Evolutionary conservation across 2,329 filamentous ascomycete species (phyloP).

Genomic region (Trichoderma asperellum): DNA sequence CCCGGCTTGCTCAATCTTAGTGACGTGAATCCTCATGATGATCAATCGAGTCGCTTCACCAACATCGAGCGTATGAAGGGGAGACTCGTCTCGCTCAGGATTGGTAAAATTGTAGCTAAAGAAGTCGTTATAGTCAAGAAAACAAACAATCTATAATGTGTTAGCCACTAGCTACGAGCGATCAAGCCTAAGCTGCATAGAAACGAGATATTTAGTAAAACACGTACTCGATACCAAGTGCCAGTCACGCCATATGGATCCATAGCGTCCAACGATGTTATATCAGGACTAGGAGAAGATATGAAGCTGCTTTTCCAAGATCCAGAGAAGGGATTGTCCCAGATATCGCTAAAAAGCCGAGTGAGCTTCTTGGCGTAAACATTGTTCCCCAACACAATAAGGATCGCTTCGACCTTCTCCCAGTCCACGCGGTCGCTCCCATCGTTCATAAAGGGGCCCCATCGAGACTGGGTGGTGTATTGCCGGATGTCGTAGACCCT

Average conservation of each 20-base stretch:
- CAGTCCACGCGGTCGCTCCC: slow-evolving; percentile 68
- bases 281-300: slow-evolving; percentile 42
- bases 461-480: slow-evolving; percentile 63
- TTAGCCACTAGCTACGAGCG: slow-evolving; percentile 29
- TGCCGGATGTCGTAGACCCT: slow-evolving; percentile 75
- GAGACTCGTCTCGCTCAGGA: slow-evolving; percentile 47
- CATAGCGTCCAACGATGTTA: slow-evolving; percentile 51
- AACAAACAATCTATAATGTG: slow-evolving; percentile 48
- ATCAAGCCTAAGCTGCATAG: not conserved
- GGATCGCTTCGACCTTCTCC: slow-evolving; percentile 77
- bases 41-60: slow-evolving; percentile 73
- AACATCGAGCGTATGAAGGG: slow-evolving; percentile 58
- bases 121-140: slow-evolving; percentile 72
- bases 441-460: slow-evolving; percentile 74
- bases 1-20: slow-evolving; percentile 61
- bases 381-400: slow-evolving; percentile 70
- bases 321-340: slow-evolving; percentile 60
- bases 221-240: slow-evolving; percentile 68
- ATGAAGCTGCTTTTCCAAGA: slow-evolving; percentile 57
- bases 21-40: slow-evolving; percentile 67
- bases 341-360: slow-evolving; percentile 55
- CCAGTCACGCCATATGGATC: slow-evolving; percentile 76
- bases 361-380: slow-evolving; percentile 54
- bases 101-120: slow-evolving; percentile 70
- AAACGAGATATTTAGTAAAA: not conserved